These are phyloP conservation scores for Silybum marianum DNA, from an alignment of 129 eudicot genomes.

Conservation along the genomic window DNA sequence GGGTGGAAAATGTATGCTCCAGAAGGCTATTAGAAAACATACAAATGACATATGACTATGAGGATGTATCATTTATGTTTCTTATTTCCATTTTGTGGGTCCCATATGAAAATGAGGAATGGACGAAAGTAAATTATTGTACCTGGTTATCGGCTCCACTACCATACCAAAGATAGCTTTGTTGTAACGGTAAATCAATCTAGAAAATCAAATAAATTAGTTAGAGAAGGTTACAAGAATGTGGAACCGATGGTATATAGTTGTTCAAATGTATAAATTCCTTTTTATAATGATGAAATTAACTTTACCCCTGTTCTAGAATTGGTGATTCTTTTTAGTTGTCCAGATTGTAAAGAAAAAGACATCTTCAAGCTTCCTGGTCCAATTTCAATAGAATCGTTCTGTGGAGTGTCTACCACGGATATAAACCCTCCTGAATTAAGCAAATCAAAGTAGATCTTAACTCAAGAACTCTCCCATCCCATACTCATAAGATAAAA, in stretches of 20 bases:
- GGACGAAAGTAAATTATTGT: not conserved
- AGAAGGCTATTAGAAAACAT: conserved; percentile 50
- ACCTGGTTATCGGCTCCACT: conserved; percentile 62
- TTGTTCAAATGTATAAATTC: not conserved
- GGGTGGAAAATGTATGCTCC: conserved; percentile 96
- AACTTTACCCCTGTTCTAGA: conserved; percentile 64
- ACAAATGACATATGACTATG: conserved; percentile 15
- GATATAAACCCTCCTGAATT: conserved; percentile 49
- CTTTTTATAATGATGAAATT: not conserved
- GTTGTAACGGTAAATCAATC: conserved; percentile 85
- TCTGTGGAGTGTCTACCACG: conserved; percentile 28
- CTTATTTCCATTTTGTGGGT: not conserved
- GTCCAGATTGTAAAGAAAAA: conserved; percentile 75
- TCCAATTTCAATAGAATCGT: conserved; percentile 64
- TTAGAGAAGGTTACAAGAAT: not conserved
- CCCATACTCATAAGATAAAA: not conserved
- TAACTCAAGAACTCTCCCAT: not conserved
- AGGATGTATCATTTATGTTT: conserved; percentile 4
- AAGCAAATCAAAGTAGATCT: conserved; percentile 9
- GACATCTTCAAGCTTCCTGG: conserved; percentile 84
- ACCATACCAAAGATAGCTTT: conserved; percentile 84
- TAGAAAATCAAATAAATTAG: conserved; percentile 27
- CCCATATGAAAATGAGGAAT: conserved; percentile 4
- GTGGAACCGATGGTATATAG: not conserved
- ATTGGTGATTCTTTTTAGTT: conserved; percentile 61